Conservation (phyloP, 2,329 filamentous ascomycete genomes). For the Volutella citrinella region DNA sequence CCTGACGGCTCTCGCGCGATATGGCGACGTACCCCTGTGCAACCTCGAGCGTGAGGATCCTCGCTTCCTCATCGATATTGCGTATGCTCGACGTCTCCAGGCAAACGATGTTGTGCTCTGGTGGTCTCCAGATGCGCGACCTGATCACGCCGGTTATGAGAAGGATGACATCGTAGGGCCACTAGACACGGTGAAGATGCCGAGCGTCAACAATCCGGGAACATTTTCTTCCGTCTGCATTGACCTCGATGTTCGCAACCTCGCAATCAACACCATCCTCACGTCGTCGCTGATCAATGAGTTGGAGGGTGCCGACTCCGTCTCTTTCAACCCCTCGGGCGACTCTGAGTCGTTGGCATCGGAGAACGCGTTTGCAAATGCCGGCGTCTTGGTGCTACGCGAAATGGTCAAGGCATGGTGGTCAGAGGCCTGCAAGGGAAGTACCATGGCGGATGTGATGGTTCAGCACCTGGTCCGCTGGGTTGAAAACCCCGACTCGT, state of each 20-base stretch:
- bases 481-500: slow-evolving; percentile 91
- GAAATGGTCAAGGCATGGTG: slow-evolving; percentile 99
- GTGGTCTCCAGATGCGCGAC: slow-evolving; percentile 87
- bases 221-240: slow-evolving; percentile 97
- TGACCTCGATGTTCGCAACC: slow-evolving; percentile 87
- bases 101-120: slow-evolving; percentile 92
- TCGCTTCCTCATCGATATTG: slow-evolving; percentile 90
- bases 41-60: slow-evolving; percentile 95
- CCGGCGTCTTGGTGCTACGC: slow-evolving; percentile 82
- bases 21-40: slow-evolving; percentile 91
- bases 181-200: slow-evolving; percentile 87
- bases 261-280: slow-evolving; percentile 96
- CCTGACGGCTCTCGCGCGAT: slow-evolving; percentile 80
- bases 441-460: slow-evolving; percentile 94
- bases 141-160: slow-evolving; percentile 95
- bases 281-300: slow-evolving; percentile 97
- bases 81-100: slow-evolving; percentile 86
- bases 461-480: slow-evolving; percentile 96
- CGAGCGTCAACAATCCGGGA: slow-evolving; percentile 86
- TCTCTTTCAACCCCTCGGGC: slow-evolving; percentile 68
- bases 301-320: slow-evolving; percentile 82
- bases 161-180: slow-evolving; percentile 82
- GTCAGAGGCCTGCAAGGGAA: slow-evolving; percentile 86
- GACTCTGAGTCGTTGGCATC: slow-evolving; percentile 63
- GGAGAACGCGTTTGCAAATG: slow-evolving; percentile 89